A percentile compares a stretch with the other conserved stretches of the same genome.
phyloP scores from a whole-genome alignment of 73 alveolate species.

The Paramecium primaurelia region DNA sequence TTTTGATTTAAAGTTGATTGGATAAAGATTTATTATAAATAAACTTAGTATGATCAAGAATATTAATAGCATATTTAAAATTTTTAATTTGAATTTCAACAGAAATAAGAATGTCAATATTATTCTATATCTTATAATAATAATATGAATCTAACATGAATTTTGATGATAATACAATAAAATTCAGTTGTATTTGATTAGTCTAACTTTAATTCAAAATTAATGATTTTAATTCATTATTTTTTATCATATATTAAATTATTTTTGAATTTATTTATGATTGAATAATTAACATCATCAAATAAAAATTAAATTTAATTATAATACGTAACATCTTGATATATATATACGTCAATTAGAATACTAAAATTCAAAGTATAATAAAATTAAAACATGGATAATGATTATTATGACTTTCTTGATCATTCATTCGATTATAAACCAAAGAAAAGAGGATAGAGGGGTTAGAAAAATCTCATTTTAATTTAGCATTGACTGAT shows the following conservation, averaged over 20 bases:
- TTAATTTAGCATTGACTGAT: slow-evolving; percentile 20
- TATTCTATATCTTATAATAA: too few relatives aligned
- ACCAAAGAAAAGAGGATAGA: slow-evolving; percentile 18
- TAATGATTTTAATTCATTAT: not conserved
- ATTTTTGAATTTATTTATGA: not conserved
- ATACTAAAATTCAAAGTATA: slow-evolving; percentile 12
- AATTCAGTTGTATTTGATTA: too few relatives aligned
- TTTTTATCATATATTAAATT: not conserved
- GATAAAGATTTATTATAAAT: not conserved
- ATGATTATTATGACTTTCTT: slow-evolving; percentile 45
- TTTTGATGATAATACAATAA: too few relatives aligned
- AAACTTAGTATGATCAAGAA: not conserved
- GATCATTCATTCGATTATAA: slow-evolving; percentile 26
- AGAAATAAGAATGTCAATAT: not conserved
- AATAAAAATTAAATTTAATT: not conserved
- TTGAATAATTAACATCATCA: not conserved
- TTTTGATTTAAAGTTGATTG: not conserved
- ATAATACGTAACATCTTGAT: not conserved
- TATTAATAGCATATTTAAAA: not conserved
- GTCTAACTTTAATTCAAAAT: too few relatives aligned
- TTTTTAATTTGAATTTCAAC: not conserved
- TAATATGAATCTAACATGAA: too few relatives aligned
- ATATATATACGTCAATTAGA: slow-evolving; percentile 36
- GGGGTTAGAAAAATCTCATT: not conserved
- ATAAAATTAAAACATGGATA: slow-evolving; percentile 6